phyloP scores from a whole-genome alignment of 2,329 filamentous ascomycete species.

The Colletotrichum theobromicola region DNA sequence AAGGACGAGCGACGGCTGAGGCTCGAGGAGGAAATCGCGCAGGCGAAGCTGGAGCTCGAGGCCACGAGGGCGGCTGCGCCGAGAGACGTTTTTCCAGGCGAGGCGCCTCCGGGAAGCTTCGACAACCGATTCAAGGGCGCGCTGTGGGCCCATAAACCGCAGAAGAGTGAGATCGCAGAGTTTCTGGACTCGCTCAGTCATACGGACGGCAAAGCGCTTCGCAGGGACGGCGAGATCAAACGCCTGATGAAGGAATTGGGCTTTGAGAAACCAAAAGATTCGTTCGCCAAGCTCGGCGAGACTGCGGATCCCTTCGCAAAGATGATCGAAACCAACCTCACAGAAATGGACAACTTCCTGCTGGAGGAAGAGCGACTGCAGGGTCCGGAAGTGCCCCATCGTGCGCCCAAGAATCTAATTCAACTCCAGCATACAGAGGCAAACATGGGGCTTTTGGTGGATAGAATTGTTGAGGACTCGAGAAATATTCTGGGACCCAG shows the following conservation, averaged over 20 bases:
- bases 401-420: background rate
- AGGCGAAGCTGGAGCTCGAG: constrained; percentile 54
- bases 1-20: constrained; percentile 64
- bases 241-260: background rate
- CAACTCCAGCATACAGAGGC: background rate
- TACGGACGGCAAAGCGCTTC: background rate
- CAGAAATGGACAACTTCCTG: background rate
- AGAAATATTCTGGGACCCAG: background rate
- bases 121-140: constrained; percentile 14
- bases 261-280: background rate
- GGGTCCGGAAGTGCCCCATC: background rate
- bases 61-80: constrained; percentile 36
- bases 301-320: constrained; percentile 28
- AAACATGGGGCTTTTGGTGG: background rate
- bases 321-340: constrained; percentile 26
- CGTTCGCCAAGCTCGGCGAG: background rate
- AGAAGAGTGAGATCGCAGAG: background rate
- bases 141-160: background rate
- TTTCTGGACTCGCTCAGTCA: constrained; percentile 7
- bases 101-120: constrained; percentile 28
- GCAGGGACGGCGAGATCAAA: background rate
- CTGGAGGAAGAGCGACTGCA: background rate
- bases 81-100: constrained; percentile 16
- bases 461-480: background rate
- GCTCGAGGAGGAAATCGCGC: constrained; percentile 66